Conservation (phyloP, 805 yeast genomes). For the Candida tallmaniae region DNA sequence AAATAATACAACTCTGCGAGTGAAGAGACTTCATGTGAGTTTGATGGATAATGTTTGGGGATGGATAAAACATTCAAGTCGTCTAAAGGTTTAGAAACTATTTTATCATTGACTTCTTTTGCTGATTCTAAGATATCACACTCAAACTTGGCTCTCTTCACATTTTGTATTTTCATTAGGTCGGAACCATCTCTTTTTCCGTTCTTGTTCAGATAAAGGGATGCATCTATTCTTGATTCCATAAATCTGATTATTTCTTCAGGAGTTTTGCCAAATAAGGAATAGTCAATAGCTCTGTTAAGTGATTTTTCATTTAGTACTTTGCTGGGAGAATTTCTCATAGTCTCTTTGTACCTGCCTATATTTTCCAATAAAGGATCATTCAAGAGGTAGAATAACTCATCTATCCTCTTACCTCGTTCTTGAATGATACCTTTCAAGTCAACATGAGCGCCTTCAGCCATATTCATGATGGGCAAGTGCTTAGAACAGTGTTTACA, state of each 20-base stretch:
- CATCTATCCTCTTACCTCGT: conserved; percentile 14
- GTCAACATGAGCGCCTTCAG: not conserved
- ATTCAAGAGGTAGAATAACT: conserved; percentile 13
- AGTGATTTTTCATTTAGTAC: conserved; percentile 4
- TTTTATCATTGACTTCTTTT: conserved; percentile 15
- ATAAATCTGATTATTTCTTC: conserved; percentile 4
- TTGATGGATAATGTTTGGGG: conserved; percentile 40
- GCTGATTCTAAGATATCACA: conserved; percentile 13
- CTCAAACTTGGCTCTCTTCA: conserved; percentile 8
- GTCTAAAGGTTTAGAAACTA: conserved; percentile 18
- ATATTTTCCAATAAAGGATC: conserved; percentile 16
- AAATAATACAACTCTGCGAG: conserved; percentile 82
- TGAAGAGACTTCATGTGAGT: conserved; percentile 45
- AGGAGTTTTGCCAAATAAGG: conserved; percentile 7
- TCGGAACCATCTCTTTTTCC: conserved; percentile 5
- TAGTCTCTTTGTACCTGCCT: conserved; percentile 2
- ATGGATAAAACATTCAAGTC: conserved; percentile 35
- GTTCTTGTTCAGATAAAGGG: not conserved
- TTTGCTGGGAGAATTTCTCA: conserved; percentile 4
- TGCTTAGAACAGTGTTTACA: too few relatives aligned
- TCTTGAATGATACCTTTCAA: conserved; percentile 3
- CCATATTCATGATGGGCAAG: not conserved
- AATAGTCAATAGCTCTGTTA: conserved; percentile 5
- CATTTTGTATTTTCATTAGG: not conserved
- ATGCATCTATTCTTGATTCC: conserved; percentile 5